Evolutionary conservation across 768 basidiomycete species (phyloP).

Genomic region (Kwoniella europaea): DNA sequence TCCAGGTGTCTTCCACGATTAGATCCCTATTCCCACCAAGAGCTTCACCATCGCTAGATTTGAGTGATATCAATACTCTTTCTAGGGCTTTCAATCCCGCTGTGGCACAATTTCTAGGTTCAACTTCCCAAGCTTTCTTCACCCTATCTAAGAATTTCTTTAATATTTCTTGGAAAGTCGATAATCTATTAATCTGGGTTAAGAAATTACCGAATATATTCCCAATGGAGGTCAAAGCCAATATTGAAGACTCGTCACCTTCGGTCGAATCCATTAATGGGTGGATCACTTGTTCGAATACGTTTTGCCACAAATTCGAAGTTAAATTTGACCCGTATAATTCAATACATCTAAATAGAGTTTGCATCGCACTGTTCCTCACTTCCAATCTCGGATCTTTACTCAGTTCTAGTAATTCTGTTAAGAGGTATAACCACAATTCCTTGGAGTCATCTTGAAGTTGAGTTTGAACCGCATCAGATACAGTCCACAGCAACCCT

Average conservation of each 20-base stretch:
- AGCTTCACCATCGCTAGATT: neutral
- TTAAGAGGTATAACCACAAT: conserved; percentile 90
- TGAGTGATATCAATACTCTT: conserved; percentile 68
- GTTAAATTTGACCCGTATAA: conserved; percentile 87
- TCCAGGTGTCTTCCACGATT: conserved; percentile 67
- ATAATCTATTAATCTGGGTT: conserved; percentile 72
- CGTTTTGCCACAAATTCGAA: conserved; percentile 82
- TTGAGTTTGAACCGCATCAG: conserved; percentile 71
- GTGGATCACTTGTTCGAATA: conserved; percentile 88
- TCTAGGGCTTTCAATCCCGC: conserved; percentile 86
- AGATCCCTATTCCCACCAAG: conserved; percentile 58
- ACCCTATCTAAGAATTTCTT: conserved; percentile 73
- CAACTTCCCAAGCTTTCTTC: conserved; percentile 71
- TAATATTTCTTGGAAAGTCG: conserved; percentile 75
- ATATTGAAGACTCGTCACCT: conserved; percentile 85
- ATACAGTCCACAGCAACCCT: conserved; percentile 91
- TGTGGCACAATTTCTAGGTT: conserved; percentile 72
- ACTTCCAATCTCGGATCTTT: conserved; percentile 84
- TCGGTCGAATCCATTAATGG: conserved; percentile 66
- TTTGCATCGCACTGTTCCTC: conserved; percentile 91
- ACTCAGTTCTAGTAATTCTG: conserved; percentile 81
- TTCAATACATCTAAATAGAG: conserved; percentile 89
- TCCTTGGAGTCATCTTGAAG: conserved; percentile 76
- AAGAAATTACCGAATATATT: conserved; percentile 83
- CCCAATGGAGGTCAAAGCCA: conserved; percentile 82